These are phyloP conservation scores for Xylaria sp. DNA, from an alignment of 2,329 filamentous ascomycete species.

Conservation along the genomic window DNA sequence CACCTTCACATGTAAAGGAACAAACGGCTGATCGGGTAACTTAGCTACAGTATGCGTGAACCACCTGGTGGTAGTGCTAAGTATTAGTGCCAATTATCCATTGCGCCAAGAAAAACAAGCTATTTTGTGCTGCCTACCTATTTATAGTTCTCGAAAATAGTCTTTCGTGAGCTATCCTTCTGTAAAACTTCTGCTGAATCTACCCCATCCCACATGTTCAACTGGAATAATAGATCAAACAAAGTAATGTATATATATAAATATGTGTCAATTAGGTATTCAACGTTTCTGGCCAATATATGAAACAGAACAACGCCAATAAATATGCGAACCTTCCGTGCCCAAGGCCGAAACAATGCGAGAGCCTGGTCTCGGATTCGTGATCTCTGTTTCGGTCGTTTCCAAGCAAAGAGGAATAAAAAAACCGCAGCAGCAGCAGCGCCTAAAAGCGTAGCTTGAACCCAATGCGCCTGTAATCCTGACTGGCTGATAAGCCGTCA, in stretches of 20 bases:
- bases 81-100: neutral
- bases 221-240: neutral
- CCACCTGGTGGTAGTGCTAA: neutral
- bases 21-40: too few species aligned
- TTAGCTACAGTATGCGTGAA: too few species aligned
- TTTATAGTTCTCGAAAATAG: neutral
- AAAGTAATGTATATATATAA: too few species aligned
- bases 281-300: neutral
- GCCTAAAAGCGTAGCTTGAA: neutral
- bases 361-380: neutral
- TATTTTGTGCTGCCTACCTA: neutral
- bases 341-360: constrained; percentile 12
- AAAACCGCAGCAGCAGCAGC: neutral
- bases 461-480: constrained; percentile 3
- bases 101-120: neutral
- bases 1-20: constrained; percentile 7
- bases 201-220: too few species aligned
- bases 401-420: neutral
- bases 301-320: constrained; percentile 8
- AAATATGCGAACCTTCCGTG: constrained; percentile 7
- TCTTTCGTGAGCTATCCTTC: neutral
- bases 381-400: neutral
- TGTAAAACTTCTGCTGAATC: too few species aligned
- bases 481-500: constrained; percentile 11
- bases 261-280: constrained; percentile 4